These are phyloP conservation scores for Penicillium digitatum DNA, from an alignment of 2,329 filamentous ascomycete species.

Conservation along the genomic window DNA sequence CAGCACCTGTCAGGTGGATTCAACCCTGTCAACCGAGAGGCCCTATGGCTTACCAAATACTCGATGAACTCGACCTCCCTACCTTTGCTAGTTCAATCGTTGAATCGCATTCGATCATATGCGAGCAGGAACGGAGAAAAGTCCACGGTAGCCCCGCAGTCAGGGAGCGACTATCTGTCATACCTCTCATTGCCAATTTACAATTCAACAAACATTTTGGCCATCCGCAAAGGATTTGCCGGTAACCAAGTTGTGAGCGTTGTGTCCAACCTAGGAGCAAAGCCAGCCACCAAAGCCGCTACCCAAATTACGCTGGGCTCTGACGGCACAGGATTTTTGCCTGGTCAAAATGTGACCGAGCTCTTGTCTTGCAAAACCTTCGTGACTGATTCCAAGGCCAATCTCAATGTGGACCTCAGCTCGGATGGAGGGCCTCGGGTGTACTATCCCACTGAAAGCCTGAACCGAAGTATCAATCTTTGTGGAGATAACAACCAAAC, in stretches of 20 bases:
- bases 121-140: constrained; percentile 9
- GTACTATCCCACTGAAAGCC: constrained; percentile 12
- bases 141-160: constrained; percentile 1
- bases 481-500: constrained; percentile 1
- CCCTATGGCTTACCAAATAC: constrained; percentile 54
- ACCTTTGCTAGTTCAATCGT: constrained; percentile 7
- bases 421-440: constrained; percentile 13
- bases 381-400: constrained; percentile 6
- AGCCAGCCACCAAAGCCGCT: constrained; percentile 6
- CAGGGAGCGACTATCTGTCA: constrained; percentile 7
- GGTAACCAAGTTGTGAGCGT: constrained; percentile 11
- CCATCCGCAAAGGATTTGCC: constrained; percentile 8
- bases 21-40: constrained; percentile 51
- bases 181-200: constrained; percentile 9
- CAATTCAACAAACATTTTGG: constrained; percentile 8
- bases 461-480: constrained; percentile 7
- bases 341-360: constrained; percentile 9
- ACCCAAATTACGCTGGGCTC: constrained; percentile 7
- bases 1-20: constrained; percentile 54
- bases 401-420: constrained; percentile 11
- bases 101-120: constrained; percentile 12
- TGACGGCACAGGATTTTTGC: constrained; percentile 4
- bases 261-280: constrained; percentile 7
- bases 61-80: constrained; percentile 10
- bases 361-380: constrained; percentile 10